Percentiles rank a stretch among this genome's conserved stretches.
These are phyloP conservation scores for Curvularia sp. DNA, from an alignment of 2,329 filamentous ascomycete species.

Conservation along the genomic window DNA sequence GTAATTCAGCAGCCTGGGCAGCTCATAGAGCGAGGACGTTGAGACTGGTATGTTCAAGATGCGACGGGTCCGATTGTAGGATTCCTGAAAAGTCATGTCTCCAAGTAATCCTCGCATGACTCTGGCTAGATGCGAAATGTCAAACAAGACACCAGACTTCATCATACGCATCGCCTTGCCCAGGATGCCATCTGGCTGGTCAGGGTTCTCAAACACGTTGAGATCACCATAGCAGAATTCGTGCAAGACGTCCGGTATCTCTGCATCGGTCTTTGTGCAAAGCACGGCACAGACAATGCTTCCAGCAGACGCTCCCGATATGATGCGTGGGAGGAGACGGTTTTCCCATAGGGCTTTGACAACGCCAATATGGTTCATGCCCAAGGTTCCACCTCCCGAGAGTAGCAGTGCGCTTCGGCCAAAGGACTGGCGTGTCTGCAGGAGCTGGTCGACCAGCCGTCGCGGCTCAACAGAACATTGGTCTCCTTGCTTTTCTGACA, in stretches of 20 bases:
- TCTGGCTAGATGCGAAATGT: constrained; percentile 79
- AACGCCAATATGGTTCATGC: constrained; percentile 91
- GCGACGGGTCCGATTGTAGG: constrained; percentile 90
- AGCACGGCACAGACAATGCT: constrained; percentile 85
- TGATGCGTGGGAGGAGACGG: constrained; percentile 79
- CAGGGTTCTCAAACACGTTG: constrained; percentile 75
- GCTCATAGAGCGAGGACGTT: constrained; percentile 83
- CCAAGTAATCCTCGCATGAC: constrained; percentile 84
- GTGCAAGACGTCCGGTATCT: constrained; percentile 73
- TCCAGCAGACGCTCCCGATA: constrained; percentile 86
- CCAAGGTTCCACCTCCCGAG: constrained; percentile 87
- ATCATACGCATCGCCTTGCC: constrained; percentile 75
- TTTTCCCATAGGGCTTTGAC: constrained; percentile 80
- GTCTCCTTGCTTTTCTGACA: constrained; percentile 59
- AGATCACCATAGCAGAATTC: constrained; percentile 82
- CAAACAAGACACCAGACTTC: constrained; percentile 83
- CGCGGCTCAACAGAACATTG: constrained; percentile 65
- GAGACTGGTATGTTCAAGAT: constrained; percentile 96
- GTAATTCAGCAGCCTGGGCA: constrained; percentile 88
- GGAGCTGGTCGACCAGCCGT: constrained; percentile 70
- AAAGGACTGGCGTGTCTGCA: constrained; percentile 78
- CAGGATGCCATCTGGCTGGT: constrained; percentile 67
- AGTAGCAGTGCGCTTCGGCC: constrained; percentile 83
- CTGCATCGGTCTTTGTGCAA: constrained; percentile 78
- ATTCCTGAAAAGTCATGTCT: constrained; percentile 93